Evolutionary conservation across 1,139 yeast species (phyloP).

Genomic region (Pichia sp.): DNA sequence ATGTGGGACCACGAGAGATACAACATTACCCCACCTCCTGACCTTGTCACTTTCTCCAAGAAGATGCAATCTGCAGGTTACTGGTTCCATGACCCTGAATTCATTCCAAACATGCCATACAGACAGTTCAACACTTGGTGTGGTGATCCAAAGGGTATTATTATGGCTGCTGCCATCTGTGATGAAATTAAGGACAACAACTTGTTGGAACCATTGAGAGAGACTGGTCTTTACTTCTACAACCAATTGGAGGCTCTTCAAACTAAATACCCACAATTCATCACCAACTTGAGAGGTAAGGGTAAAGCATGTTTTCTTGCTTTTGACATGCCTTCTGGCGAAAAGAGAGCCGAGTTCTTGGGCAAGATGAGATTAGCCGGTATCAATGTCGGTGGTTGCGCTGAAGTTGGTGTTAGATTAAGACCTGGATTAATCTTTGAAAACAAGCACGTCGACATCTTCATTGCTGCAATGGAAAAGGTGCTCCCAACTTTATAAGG

Average conservation of each 20-base stretch:
- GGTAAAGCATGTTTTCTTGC: slow-evolving; percentile 75
- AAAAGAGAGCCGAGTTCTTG: slow-evolving; percentile 56
- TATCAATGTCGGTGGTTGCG: slow-evolving; percentile 78
- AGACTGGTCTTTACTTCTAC: slow-evolving; percentile 63
- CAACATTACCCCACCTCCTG: slow-evolving; percentile 68
- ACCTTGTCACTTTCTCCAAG: slow-evolving; percentile 78
- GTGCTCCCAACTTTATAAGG: slow-evolving; percentile 35
- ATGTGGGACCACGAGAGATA: slow-evolving; percentile 88
- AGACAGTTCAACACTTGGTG: slow-evolving; percentile 92
- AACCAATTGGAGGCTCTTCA: slow-evolving; percentile 48
- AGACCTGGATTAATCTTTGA: slow-evolving; percentile 75
- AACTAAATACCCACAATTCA: slow-evolving; percentile 45
- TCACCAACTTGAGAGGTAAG: slow-evolving; percentile 67
- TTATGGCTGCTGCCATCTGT: slow-evolving; percentile 67
- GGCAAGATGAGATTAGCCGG: slow-evolving; percentile 55
- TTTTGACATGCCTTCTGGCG: slow-evolving; percentile 57
- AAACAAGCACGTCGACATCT: slow-evolving; percentile 68
- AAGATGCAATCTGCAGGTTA: slow-evolving; percentile 85
- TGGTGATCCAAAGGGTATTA: slow-evolving; percentile 79
- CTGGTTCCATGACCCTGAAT: slow-evolving; percentile 66
- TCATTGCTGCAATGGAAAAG: slow-evolving; percentile 48
- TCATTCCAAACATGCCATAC: slow-evolving; percentile 68
- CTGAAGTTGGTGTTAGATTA: slow-evolving; percentile 66
- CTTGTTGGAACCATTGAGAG: slow-evolving; percentile 49
- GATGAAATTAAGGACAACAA: slow-evolving; percentile 58